Evolutionary conservation across 495 filamentous ascomycete genomes (phyloP), one percentile per base, ranked within the genome.

Genomic region (Tetracladium setigerum): DNA sequence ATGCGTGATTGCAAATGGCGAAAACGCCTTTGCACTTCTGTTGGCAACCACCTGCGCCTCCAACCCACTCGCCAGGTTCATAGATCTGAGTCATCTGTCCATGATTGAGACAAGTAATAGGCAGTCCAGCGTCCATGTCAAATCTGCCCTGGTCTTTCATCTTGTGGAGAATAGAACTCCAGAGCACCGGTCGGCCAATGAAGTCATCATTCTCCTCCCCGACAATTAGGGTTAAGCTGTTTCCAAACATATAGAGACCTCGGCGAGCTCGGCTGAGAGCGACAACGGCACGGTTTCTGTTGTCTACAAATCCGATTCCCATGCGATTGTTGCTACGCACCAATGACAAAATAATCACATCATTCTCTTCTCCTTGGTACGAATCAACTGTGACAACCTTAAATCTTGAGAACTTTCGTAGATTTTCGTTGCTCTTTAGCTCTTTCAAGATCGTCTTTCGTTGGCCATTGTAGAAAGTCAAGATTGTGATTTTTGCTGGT

Each of bases 301-400:
- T 78, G 9, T 71, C 69, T 16, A 92, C 64, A 56, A 91, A 96
- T 3, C 86, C 87, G 39, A 87, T 79, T 5, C 64, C 57, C 30
- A 67, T 46, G 11, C 65, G 36, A 11, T 47, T 31, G 50, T 82
- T 86, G 56, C 83, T 90, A 38, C 92, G 73, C 10, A 95, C 91
- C 0, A 96, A 67, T 0, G 90, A 95, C 1, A 96, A 70, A 4
- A 97, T 54, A 14, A 96, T 67, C 31, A 96, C 70, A 15, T 88
- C 87, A 54, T 96, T 96, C 55, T 97, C 89, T 59, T 96, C 89
- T 22, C 91, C 91, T 59, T 97, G 92, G 61, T 91, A 96, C 0
- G 86, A 89, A 57, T 97, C 92, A 0, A 97, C 87, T 0, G 92
- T 96, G 33, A 71, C 74, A 1, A 96, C 80, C 18, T 86, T 89